Percentiles rank a stretch among this genome's conserved stretches.
Evolutionary conservation across 2,329 filamentous ascomycete species (phyloP).

Genomic region (Ilyonectria sp.): DNA sequence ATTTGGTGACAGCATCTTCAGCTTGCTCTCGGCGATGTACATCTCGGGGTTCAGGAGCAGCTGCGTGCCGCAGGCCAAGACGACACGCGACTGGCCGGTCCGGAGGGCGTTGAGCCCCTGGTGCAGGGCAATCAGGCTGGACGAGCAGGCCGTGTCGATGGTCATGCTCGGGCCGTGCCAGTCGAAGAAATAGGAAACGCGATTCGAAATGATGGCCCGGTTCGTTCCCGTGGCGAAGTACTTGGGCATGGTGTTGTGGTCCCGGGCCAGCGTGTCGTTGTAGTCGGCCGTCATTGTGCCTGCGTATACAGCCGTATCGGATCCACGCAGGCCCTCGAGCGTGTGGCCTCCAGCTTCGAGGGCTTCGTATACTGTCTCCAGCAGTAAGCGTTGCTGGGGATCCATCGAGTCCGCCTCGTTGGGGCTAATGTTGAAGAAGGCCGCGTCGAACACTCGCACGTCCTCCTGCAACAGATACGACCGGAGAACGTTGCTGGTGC

Average conservation of each 20-base stretch:
- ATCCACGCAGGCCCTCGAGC: no score
- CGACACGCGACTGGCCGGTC: slow-evolving; percentile 27
- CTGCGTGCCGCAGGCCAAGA: slow-evolving; percentile 22
- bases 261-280: slow-evolving; percentile 7
- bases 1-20: slow-evolving; percentile 12
- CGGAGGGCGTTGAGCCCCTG: slow-evolving; percentile 36
- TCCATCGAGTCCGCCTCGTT: slow-evolving; percentile 47
- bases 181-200: slow-evolving; percentile 42
- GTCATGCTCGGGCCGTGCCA: slow-evolving; percentile 44
- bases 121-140: slow-evolving; percentile 54
- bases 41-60: no score
- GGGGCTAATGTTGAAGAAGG: slow-evolving; percentile 35
- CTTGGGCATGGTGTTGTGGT: neutral
- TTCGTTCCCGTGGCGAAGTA: slow-evolving; percentile 32
- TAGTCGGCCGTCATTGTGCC: slow-evolving; percentile 48
- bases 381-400: slow-evolving; percentile 51
- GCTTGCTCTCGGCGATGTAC: neutral
- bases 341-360: no score
- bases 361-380: slow-evolving; percentile 57
- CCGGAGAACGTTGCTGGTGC: neutral
- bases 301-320: slow-evolving; percentile 38
- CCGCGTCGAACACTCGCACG: neutral
- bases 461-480: neutral
- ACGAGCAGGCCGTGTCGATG: slow-evolving; percentile 59
- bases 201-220: slow-evolving; percentile 33